These are phyloP conservation scores for Hymenoscyphus linearis DNA, from an alignment of 2,329 filamentous ascomycete species.

Conservation along the genomic window DNA sequence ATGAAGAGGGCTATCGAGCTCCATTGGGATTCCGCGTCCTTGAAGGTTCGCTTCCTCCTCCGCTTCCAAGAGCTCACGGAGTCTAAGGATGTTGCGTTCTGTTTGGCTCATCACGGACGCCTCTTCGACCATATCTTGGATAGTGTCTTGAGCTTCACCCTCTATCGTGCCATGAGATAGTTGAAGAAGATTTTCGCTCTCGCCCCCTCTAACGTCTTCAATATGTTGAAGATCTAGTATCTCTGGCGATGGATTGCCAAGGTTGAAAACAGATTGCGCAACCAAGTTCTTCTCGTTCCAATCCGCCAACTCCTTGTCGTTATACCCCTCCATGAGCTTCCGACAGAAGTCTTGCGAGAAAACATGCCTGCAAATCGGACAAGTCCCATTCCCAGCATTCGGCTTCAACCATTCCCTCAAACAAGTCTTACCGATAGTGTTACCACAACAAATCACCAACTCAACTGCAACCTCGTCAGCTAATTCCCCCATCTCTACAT, in stretches of 20 bases:
- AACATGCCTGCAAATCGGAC: slow-evolving; percentile 18
- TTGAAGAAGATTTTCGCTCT: not conserved
- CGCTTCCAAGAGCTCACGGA: not conserved
- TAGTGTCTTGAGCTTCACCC: not conserved
- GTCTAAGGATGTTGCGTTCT: not conserved
- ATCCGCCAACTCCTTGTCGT: slow-evolving; percentile 2
- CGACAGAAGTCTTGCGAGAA: slow-evolving; percentile 13
- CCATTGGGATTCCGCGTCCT: not conserved
- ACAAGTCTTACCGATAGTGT: slow-evolving; percentile 20
- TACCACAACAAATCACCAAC: slow-evolving; percentile 22
- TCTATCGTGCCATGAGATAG: not conserved
- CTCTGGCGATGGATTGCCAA: not conserved
- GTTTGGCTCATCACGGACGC: not conserved
- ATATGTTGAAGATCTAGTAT: not conserved
- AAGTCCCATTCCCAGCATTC: slow-evolving; percentile 2
- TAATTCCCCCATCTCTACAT: slow-evolving; percentile 4
- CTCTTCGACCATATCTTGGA: not conserved
- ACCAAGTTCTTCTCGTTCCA: not conserved
- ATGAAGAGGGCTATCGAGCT: not conserved
- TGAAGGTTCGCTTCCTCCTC: not conserved
- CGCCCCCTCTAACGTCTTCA: not conserved
- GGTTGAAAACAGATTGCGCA: not conserved
- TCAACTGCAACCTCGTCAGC: slow-evolving; percentile 13
- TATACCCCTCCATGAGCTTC: slow-evolving; percentile 10
- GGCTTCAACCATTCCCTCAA: slow-evolving; percentile 16